These are phyloP conservation scores for Yamadazyma atmosphaerica DNA, from an alignment of 1,139 yeast genomes.

Conservation along the genomic window DNA sequence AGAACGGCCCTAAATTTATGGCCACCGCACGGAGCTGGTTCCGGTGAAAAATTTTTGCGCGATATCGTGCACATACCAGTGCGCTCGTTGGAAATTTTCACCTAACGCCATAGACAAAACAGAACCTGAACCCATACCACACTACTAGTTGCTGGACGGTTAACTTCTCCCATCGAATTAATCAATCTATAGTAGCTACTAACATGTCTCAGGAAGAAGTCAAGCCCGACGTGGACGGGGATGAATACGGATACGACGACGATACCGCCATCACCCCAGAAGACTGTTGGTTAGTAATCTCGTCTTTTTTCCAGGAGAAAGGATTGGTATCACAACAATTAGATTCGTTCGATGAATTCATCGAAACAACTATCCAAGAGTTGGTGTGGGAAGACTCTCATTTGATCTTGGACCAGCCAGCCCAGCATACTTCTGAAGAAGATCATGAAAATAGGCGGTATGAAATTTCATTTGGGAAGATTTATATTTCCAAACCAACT, in stretches of 20 bases:
- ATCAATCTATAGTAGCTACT: not conserved
- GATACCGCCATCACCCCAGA: constrained; percentile 86
- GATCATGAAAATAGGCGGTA: constrained; percentile 90
- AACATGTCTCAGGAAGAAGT: constrained; percentile 12
- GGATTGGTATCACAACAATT: constrained; percentile 97
- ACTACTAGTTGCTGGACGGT: constrained; percentile 1
- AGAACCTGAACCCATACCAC: not conserved
- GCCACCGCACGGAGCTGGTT: no score
- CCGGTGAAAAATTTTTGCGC: not conserved
- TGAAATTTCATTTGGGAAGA: constrained; percentile 95
- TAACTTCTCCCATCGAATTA: not conserved
- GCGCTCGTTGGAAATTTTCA: not conserved
- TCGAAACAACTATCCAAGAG: constrained; percentile 94
- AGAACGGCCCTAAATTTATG: no score
- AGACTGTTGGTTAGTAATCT: constrained; percentile 98
- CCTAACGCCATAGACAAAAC: not conserved
- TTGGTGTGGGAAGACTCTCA: constrained; percentile 95
- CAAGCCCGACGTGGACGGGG: constrained; percentile 26
- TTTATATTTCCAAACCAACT: constrained; percentile 93
- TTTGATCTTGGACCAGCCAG: constrained; percentile 93
- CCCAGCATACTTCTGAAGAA: constrained; percentile 90
- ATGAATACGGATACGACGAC: constrained; percentile 71
- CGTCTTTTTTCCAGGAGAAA: constrained; percentile 92
- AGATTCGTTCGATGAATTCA: constrained; percentile 97
- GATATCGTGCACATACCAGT: not conserved